Base-by-base conservation (phyloP, 2,329 filamentous ascomycete species). In the Pseudodiploospora longispora region DNA sequence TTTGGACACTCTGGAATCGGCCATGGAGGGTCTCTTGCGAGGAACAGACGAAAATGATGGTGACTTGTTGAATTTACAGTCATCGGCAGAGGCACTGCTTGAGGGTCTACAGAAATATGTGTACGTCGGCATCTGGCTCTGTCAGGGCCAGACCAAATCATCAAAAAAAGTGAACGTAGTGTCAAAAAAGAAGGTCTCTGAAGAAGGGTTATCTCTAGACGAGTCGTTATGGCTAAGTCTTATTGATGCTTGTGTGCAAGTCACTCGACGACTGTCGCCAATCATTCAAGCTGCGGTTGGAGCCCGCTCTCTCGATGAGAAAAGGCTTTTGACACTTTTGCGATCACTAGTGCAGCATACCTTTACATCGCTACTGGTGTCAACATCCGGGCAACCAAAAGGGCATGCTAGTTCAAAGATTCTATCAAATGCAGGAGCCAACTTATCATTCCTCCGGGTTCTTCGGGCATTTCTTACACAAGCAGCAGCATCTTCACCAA, bases 91-190 rank as follows among this genome's bases (percentile, higher is more conserved):
- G 44, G 84, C 90, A 45, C 72, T 95, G 2, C 72, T 95, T 4
- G 77, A 80, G 46, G 82, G 84, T 1, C 68, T 98, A 12, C 83
- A 94, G 49, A 96, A 95, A 60, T 97, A 95, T 64, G 81, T 84
- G 1, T 83, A 89, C 51, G 87, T 98, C 1, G 93, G 94, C 10
- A 91, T 95, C 41, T 98, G 93, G 93, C 71, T 98, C 9, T 97
- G 93, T 55, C 87, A 94, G 63, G 81, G 84, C 1, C 88, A 95
- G 59, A 87, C 80, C 40, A 86, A 84, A 56, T 76, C 75, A 0
- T 64, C 70, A 5, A 73, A 68, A 47, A 65, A 66, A 47, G 55
- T 60, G 42, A 70, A 63, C 51, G 62, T 65, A 19, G 65, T 76
- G 4, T 64, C 77, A 40, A 69, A 80, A 51, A 78, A 63, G 62